A percentile compares a stretch with the other conserved stretches of the same genome.
These are phyloP conservation scores for Limonium bicolor DNA, from an alignment of 148 eudicot genomes.

Conservation along the genomic window DNA sequence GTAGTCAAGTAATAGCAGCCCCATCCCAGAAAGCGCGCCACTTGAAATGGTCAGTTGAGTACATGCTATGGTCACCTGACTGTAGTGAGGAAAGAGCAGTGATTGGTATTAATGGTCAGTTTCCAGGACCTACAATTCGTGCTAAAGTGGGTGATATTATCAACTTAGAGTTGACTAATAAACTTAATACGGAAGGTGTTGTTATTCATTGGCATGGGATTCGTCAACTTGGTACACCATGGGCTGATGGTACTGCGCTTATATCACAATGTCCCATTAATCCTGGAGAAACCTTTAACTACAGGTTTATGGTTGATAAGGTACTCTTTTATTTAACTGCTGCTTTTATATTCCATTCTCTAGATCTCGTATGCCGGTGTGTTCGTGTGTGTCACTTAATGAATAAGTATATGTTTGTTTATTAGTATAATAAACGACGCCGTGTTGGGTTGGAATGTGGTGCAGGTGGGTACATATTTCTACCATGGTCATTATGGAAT, in stretches of 20 bases:
- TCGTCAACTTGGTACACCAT: constrained; percentile 71
- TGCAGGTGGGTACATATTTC: constrained; percentile 74
- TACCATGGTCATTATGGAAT: constrained; percentile 91
- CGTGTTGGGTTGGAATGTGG: neutral
- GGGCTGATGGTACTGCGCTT: constrained; percentile 94
- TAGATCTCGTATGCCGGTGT: no score
- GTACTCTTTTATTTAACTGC: constrained; percentile 12
- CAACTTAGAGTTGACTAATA: constrained; percentile 46
- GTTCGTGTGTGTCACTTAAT: neutral
- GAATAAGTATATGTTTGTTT: no score
- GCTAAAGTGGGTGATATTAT: constrained; percentile 55
- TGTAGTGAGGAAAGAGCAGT: constrained; percentile 40
- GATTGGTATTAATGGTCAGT: constrained; percentile 64
- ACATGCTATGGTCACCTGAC: constrained; percentile 60
- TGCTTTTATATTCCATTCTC: neutral
- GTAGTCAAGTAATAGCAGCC: no score
- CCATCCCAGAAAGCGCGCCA: constrained; percentile 11
- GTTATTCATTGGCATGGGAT: constrained; percentile 97
- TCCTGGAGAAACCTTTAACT: constrained; percentile 67
- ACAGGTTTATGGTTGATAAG: constrained; percentile 55
- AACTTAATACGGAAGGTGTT: constrained; percentile 63
- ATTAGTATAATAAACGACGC: no score
- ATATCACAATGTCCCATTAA: constrained; percentile 68
- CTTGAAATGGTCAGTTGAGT: constrained; percentile 59
- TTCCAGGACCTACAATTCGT: constrained; percentile 69